phyloP scores from a whole-genome alignment of 371 early-diverging fungal genomes.

The Actinomortierella wolfii region DNA sequence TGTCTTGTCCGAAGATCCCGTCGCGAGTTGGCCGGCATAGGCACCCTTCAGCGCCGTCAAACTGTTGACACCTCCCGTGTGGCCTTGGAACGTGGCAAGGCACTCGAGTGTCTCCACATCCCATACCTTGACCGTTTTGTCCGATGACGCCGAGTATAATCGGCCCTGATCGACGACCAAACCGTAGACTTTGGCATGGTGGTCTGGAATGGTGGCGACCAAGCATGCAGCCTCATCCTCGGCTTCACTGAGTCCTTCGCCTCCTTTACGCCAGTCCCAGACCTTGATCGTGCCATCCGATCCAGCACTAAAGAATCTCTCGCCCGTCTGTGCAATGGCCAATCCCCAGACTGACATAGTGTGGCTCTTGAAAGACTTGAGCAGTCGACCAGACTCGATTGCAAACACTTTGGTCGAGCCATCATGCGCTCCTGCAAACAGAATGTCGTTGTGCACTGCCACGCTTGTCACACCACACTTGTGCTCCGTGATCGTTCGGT shows the following conservation, averaged over 20 bases:
- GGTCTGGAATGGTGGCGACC: slow-evolving; percentile 48
- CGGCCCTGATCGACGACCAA: slow-evolving; percentile 47
- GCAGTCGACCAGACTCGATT: slow-evolving; percentile 50
- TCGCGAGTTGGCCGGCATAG: slow-evolving; percentile 48
- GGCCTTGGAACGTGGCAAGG: slow-evolving; percentile 60
- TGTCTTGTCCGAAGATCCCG: slow-evolving; percentile 61
- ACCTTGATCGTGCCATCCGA: slow-evolving; percentile 67
- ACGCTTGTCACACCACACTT: slow-evolving; percentile 67
- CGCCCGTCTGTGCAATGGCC: slow-evolving; percentile 49
- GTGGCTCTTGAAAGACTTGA: slow-evolving; percentile 53
- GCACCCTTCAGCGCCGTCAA: slow-evolving; percentile 49
- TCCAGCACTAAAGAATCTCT: slow-evolving; percentile 61
- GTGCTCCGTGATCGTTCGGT: slow-evolving; percentile 57
- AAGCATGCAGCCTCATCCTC: slow-evolving; percentile 13
- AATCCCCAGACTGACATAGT: slow-evolving; percentile 71
- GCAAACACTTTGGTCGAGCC: slow-evolving; percentile 63
- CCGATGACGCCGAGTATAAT: slow-evolving; percentile 65
- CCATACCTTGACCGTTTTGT: slow-evolving; percentile 68
- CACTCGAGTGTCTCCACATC: slow-evolving; percentile 57
- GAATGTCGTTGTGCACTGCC: slow-evolving; percentile 49
- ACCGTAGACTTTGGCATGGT: slow-evolving; percentile 63
- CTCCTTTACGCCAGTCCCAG: slow-evolving; percentile 46
- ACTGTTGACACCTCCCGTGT: slow-evolving; percentile 64
- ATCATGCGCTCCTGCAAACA: slow-evolving; percentile 68
- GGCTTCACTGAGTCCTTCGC: slow-evolving; percentile 1